Base-by-base conservation (phyloP, 108 stramenopile genomes). In the Parmales sp. region DNA sequence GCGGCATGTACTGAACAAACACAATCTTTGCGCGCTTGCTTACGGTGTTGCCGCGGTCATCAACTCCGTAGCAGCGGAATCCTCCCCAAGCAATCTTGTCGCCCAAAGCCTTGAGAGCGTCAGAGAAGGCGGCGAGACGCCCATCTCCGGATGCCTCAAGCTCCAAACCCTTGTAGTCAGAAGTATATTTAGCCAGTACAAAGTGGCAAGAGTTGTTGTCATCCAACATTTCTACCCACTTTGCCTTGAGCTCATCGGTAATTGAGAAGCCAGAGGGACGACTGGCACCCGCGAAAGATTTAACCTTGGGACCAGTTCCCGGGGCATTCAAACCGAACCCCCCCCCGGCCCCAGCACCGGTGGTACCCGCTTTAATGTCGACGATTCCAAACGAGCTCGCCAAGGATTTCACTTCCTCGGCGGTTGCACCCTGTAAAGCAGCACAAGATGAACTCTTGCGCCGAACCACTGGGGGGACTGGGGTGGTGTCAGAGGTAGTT, bases 21-120 rank as follows among this genome's bases (percentile, higher is more conserved):
- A 74, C 51, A 18, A 50, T 68, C 43, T 74, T 74, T 11, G 73
- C 67, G 23, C 73, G 43, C 31, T 67, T 50, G 29, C 31, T 38
- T 4, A 74, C 69, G 16, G 45, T 49, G 45, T 67, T 67, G n/a
- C 73, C 73, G 1, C 73, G 48, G 48, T 74, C 66, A 37, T 74
- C 73, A 26, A 74, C 68, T 9, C 73, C 73, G 7, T 54, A 45
- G 25, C 66, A 66, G 25, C 68, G 48, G 51, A 74, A 69, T 16
- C 66, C 73, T 25, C 73, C 67, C 73, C 73, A 74, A 2, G 31
- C 68, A 26, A 74, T 37, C 39, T 69, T 67, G 29, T 69, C 68
- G 2, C 26, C 60, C 34, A 74, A 38, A 22, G 7, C 3, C 11
- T 39, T 48, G 1, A 60, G 29, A 5, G 54, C 54, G 29, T 11